A percentile compares a stretch with the other conserved stretches of the same genome.
These are phyloP conservation scores for Tolypocladium amazonense DNA, from an alignment of 2,329 filamentous ascomycete genomes.

Conservation along the genomic window DNA sequence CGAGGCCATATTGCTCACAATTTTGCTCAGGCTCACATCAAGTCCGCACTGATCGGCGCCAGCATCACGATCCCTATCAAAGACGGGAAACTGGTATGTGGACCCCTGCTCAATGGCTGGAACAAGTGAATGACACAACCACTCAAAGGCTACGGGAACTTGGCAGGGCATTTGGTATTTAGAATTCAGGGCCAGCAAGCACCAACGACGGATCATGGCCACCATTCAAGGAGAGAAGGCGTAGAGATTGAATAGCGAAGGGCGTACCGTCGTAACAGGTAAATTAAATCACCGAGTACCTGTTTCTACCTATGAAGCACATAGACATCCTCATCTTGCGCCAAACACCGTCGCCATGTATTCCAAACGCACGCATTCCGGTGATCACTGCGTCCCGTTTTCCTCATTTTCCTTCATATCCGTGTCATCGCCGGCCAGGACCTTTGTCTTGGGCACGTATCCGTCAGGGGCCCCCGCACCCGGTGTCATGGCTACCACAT, in stretches of 20 bases:
- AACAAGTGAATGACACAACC: not conserved
- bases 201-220: conserved; percentile 74
- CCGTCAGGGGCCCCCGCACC: conserved; percentile 50
- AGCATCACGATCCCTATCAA: conserved; percentile 86
- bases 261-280: not conserved
- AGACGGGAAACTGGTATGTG: conserved; percentile 62
- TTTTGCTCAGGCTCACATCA: conserved; percentile 66
- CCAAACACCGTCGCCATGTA: conserved; percentile 26
- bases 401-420: conserved; percentile 50
- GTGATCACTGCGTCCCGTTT: conserved; percentile 22
- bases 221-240: conserved; percentile 85
- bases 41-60: conserved; percentile 78
- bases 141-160: conserved; percentile 47
- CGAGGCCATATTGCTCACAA: not conserved
- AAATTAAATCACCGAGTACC: conserved; percentile 1
- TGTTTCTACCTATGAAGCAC: conserved; percentile 4
- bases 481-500: conserved; percentile 76
- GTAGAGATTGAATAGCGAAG: conserved; percentile 8
- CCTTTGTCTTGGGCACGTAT: conserved; percentile 53
- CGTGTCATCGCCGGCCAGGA: conserved; percentile 52
- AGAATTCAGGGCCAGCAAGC: conserved; percentile 71
- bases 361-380: conserved; percentile 9
- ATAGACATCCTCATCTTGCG: conserved; percentile 11
- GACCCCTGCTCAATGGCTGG: not conserved
- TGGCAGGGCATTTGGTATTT: conserved; percentile 94